phyloP scores from a whole-genome alignment of 805 yeast genomes.

The Lachancea sp. region DNA sequence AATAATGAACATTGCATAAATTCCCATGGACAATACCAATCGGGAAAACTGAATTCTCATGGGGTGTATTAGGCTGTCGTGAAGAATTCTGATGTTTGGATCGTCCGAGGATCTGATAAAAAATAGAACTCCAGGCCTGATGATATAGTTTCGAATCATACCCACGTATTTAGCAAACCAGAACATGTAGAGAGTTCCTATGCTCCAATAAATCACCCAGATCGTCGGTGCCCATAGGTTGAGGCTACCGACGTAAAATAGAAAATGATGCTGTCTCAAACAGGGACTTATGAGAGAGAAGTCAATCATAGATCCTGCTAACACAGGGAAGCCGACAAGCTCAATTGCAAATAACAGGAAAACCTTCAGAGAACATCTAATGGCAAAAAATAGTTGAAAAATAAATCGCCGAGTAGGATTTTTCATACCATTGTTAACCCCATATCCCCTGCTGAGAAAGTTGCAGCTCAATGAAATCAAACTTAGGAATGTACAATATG shows the following conservation, averaged over 20 bases:
- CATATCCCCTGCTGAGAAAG: slow-evolving; percentile 21
- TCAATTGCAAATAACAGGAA: slow-evolving; percentile 70
- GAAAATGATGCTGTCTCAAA: slow-evolving; percentile 13
- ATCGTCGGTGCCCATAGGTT: slow-evolving; percentile 23
- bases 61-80: slow-evolving; percentile 79
- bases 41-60: slow-evolving; percentile 65
- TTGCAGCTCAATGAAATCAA: slow-evolving; percentile 24
- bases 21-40: slow-evolving; percentile 62
- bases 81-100: slow-evolving; percentile 77
- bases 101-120: slow-evolving; percentile 94
- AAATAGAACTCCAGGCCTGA: slow-evolving; percentile 84
- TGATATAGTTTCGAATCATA: slow-evolving; percentile 63
- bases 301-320: slow-evolving; percentile 76
- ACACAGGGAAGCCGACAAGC: slow-evolving; percentile 75
- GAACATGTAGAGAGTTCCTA: slow-evolving; percentile 84
- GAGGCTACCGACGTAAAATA: slow-evolving; percentile 21
- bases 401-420: slow-evolving; percentile 39
- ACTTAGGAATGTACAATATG: slow-evolving; percentile 23
- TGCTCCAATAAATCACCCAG: slow-evolving; percentile 46
- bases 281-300: slow-evolving; percentile 41
- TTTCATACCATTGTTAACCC: slow-evolving; percentile 27
- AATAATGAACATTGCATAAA: slow-evolving; percentile 66
- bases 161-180: slow-evolving; percentile 80
- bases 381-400: slow-evolving; percentile 48
- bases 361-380: slow-evolving; percentile 64